Evolutionary conservation across 1,284 basidiomycete species (phyloP), one percentile per base, ranked within the genome.

Genomic region (Omphalotus olearius): DNA sequence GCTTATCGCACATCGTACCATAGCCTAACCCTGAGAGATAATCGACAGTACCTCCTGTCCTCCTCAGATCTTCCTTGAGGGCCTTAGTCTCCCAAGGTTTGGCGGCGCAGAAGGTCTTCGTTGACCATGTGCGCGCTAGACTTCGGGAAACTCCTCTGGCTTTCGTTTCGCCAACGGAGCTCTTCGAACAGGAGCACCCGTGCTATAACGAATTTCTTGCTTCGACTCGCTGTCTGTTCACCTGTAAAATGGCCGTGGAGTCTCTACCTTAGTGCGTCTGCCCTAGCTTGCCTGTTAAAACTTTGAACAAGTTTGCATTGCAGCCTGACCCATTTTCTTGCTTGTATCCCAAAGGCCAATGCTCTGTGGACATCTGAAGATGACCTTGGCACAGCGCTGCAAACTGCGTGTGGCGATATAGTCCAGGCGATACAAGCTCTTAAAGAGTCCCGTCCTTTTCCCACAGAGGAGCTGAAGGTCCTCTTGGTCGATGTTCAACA

Each of bases 391-490:
- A 14, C 36, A 2, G 43, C 41, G 6, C 44, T 60, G 25, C 38
- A 49, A 9, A 45, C 44, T n/a, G 52, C 48, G n/a, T 48, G 50
- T 50, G 58, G 54, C 6, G 58, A 60, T 38, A 49, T 58, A 43
- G 53, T 60, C 1, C 58, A 60, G 18, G 58, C 58, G 10, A 46
- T 60, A n/a, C 58, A 60, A 43, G 58, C 58, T n/a, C 36, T 60
- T 18, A 60, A 60, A 37, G 58, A 60, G 41, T 51, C 50, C 18
- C 47, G 43, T 5, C 53, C 45, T 23, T 14, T 36, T 13, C 49
- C 45, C n/a, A 51, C 46, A 10, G 42, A 26, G 25, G 53, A 49
- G 20, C 51, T 58, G 17, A 38, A 45, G 45, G 20, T 17, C 26
- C 46, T 49, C 16, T 37, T 60, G 11, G n/a, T 46, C 2, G 45